These are phyloP conservation scores for Rhynchospora pubera DNA, from an alignment of 176 grass and related monocot species.

Conservation along the genomic window DNA sequence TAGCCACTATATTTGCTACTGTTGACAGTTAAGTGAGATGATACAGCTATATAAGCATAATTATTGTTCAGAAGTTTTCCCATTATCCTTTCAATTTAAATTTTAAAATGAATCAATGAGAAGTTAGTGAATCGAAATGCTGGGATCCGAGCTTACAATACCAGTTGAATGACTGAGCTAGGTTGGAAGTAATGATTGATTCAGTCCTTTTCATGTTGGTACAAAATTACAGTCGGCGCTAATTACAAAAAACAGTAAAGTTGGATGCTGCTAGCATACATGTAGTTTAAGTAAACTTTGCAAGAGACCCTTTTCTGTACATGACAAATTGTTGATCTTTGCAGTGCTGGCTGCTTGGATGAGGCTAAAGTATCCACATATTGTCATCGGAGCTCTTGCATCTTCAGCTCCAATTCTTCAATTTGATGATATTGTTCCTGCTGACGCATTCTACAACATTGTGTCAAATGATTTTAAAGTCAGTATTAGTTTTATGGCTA, in stretches of 20 bases:
- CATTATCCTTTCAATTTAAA: background rate
- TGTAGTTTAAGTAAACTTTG: background rate
- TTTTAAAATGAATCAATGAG: background rate
- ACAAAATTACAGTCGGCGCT: background rate
- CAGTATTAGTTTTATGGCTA: background rate
- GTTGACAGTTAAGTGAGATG: background rate
- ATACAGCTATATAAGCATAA: background rate
- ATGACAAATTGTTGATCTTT: constrained; percentile 1
- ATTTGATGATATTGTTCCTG: constrained; percentile 88
- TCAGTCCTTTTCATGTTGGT: background rate
- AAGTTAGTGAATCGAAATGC: background rate
- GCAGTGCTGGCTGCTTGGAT: constrained; percentile 97
- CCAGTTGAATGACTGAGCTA: background rate
- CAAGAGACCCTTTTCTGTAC: background rate
- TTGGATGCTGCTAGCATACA: background rate
- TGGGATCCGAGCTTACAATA: background rate
- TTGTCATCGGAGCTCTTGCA: constrained; percentile 64
- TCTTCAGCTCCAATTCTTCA: constrained; percentile 92
- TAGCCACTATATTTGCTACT: background rate
- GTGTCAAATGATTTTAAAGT: constrained; percentile 95
- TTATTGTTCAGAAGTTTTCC: background rate
- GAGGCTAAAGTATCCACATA: constrained; percentile 91
- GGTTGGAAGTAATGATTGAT: background rate
- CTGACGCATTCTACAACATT: constrained; percentile 68
- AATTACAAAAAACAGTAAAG: background rate